Base-by-base conservation (phyloP, 495 filamentous ascomycete species). In the Penicillium bovifimosum region DNA sequence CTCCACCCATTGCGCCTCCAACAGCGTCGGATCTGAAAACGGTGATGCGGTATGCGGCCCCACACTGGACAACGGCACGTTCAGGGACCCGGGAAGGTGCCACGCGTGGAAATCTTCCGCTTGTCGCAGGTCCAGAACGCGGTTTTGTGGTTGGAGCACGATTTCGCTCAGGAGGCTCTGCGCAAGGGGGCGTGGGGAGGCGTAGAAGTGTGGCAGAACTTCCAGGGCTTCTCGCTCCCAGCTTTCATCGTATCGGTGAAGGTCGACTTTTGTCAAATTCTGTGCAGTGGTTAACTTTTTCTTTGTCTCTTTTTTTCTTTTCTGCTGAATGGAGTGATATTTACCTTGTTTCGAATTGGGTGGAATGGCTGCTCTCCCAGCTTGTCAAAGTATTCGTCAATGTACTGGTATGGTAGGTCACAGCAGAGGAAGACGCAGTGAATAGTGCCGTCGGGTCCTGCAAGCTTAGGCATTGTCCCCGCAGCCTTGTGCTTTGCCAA, bases 381-480 rank as follows among this genome's bases (percentile, higher is more conserved):
- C 54, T 80, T 82, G 38, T 77, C 60, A 51, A 82, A 84, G 52
- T 85, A 85, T 56, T 78, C 74, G 17, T 70, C 65, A 34, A 85
- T 73, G 47, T 85, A 84, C 61, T 85, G 81, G 51, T 85, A 84
- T 9, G 82, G 82, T 18, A 85, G 62, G 55, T 85, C 82, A 32
- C 79, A 80, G 64, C 79, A 82, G 10, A 81, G 60, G 60, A 85
- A 85, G 5, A 84, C 81, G 47, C 76, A 80, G 44, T 77, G 70
- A n/a, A 75, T 72, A 44, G 74, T 65, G 1, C 75, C 76, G 14
- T 71, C 68, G 0, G 65, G 62, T 1, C 74, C 76, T 5, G 74
- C 71, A 1, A 81, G 45, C 31, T 77, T 68, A 9, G 54, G 28
- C 1, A 82, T 56, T 1, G 64, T 70, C 3, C 74, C 78, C 0